A percentile compares a stretch with the other conserved stretches of the same genome.
Conservation (phyloP, 2,329 filamentous ascomycete genomes). For the Fusarium buharicum region DNA sequence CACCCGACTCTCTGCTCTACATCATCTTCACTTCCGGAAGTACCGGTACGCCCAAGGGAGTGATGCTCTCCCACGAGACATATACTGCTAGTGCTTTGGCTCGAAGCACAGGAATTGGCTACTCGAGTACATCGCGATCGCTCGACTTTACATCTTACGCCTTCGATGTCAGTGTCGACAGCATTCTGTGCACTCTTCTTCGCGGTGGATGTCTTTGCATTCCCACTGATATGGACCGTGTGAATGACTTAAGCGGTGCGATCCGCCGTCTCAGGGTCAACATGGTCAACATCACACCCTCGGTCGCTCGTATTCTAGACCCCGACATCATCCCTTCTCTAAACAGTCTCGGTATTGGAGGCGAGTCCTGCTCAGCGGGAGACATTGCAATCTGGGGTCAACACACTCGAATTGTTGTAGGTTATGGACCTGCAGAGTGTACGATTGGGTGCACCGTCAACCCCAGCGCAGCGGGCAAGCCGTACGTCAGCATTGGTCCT, state of each 20-base stretch:
- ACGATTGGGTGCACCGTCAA: slow-evolving; percentile 64
- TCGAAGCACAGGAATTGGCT: slow-evolving; percentile 51
- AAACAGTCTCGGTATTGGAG: slow-evolving; percentile 60
- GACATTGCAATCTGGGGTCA: slow-evolving; percentile 61
- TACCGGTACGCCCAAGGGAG: slow-evolving; percentile 72
- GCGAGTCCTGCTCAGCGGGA: slow-evolving; percentile 63
- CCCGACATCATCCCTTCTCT: slow-evolving; percentile 58
- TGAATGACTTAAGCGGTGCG: slow-evolving; percentile 60
- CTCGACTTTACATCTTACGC: slow-evolving; percentile 63
- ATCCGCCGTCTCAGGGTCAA: slow-evolving; percentile 58
- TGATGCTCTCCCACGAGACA: slow-evolving; percentile 62
- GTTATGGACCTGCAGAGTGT: slow-evolving; percentile 65
- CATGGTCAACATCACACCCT: slow-evolving; percentile 62
- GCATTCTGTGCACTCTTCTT: slow-evolving; percentile 63
- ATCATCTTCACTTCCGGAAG: slow-evolving; percentile 74
- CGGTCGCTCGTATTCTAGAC: slow-evolving; percentile 60
- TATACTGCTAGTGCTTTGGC: slow-evolving; percentile 55
- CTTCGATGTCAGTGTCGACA: slow-evolving; percentile 65
- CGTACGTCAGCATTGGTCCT: slow-evolving; percentile 57
- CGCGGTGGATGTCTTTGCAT: slow-evolving; percentile 64
- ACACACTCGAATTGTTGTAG: slow-evolving; percentile 60
- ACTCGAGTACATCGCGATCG: slow-evolving; percentile 54
- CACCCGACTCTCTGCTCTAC: slow-evolving; percentile 58
- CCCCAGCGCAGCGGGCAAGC: slow-evolving; percentile 50
- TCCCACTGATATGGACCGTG: slow-evolving; percentile 63